Evolutionary conservation across 1,284 basidiomycete species (phyloP).

Genomic region (Tylopilus sp.): DNA sequence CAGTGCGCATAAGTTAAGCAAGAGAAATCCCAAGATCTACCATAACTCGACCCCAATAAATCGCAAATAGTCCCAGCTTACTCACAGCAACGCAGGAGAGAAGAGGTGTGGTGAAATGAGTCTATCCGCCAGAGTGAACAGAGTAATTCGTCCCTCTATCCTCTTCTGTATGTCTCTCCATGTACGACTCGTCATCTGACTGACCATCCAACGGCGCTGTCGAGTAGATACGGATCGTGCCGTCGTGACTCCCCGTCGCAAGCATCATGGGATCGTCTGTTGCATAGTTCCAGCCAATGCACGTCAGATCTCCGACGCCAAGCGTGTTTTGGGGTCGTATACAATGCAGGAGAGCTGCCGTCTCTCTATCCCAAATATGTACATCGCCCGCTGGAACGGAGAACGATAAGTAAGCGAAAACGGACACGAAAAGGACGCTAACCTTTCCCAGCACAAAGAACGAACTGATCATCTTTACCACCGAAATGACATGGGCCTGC

Average conservation of each 20-base stretch:
- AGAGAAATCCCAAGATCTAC: conserved; percentile 1
- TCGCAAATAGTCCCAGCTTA: conserved; percentile 8
- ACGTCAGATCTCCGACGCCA: conserved; percentile 64
- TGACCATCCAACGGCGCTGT: conserved; percentile 25
- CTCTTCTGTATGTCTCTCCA: conserved; percentile 29
- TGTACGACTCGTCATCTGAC: conserved; percentile 28
- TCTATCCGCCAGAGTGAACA: conserved; percentile 31
- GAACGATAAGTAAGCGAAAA: conserved; percentile 5
- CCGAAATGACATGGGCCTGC: conserved; percentile 79
- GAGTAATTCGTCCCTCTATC: conserved; percentile 29
- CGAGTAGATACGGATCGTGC: conserved; percentile 70
- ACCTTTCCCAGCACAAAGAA: conserved; percentile 77
- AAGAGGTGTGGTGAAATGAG: conserved; percentile 2
- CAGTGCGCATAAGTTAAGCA: conserved; percentile 23
- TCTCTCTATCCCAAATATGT: conserved; percentile 82
- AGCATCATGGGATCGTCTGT: conserved; percentile 73
- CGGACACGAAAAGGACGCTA: conserved; percentile 9
- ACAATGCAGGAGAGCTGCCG: conserved; percentile 63
- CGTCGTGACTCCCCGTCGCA: conserved; percentile 75
- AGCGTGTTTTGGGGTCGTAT: conserved; percentile 50
- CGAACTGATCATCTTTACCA: conserved; percentile 71
- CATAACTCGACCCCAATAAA: conserved; percentile 18
- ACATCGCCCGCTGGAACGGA: conserved; percentile 65
- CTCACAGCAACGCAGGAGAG: not conserved
- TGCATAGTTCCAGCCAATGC: conserved; percentile 73